A percentile compares a stretch with the other conserved stretches of the same genome.
Conservation (phyloP, 2,329 filamentous ascomycete genomes). For the Fusarium virguliforme region DNA sequence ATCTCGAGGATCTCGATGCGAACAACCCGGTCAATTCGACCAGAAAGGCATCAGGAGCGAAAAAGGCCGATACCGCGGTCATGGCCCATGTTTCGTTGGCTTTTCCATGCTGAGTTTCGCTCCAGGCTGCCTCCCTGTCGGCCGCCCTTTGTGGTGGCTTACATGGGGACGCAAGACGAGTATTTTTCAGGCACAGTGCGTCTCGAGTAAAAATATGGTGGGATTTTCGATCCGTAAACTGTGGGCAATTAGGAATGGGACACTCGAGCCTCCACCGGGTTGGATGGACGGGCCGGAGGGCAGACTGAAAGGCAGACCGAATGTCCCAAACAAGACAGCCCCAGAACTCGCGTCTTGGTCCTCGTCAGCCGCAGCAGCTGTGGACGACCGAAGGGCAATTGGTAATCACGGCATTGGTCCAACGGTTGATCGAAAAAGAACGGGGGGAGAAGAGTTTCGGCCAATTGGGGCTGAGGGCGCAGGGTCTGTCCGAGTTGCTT, state of each 20-base stretch:
- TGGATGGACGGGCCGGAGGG: constrained; percentile 37
- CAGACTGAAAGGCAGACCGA: constrained; percentile 43
- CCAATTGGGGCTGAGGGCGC: constrained; percentile 37
- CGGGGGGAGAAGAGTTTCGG: constrained; percentile 25
- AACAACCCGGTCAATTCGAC: constrained; percentile 21
- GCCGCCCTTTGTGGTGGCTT: constrained; percentile 25
- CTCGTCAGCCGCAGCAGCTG: constrained; percentile 44
- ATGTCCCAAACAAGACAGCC: constrained; percentile 20
- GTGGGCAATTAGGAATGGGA: constrained; percentile 32
- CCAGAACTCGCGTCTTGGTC: constrained; percentile 33
- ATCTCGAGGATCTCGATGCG: background rate
- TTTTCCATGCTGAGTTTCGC: constrained; percentile 12
- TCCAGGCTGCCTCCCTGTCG: constrained; percentile 27
- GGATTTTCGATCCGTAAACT: constrained; percentile 22
- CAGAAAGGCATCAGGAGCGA: constrained; percentile 26
- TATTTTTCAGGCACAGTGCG: constrained; percentile 43
- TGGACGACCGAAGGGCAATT: constrained; percentile 31
- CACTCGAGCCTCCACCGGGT: constrained; percentile 21
- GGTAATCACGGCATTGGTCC: constrained; percentile 41
- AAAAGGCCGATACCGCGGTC: constrained; percentile 28
- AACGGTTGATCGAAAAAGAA: constrained; percentile 34
- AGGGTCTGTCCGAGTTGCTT: constrained; percentile 41
- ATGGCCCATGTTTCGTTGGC: constrained; percentile 28
- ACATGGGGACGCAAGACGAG: constrained; percentile 27
- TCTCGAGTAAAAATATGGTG: constrained; percentile 14